Evolutionary conservation across 352 stramenopile genomes (phyloP), one percentile per base, ranked within the genome.

Genomic region (Phytopythium vexans): DNA sequence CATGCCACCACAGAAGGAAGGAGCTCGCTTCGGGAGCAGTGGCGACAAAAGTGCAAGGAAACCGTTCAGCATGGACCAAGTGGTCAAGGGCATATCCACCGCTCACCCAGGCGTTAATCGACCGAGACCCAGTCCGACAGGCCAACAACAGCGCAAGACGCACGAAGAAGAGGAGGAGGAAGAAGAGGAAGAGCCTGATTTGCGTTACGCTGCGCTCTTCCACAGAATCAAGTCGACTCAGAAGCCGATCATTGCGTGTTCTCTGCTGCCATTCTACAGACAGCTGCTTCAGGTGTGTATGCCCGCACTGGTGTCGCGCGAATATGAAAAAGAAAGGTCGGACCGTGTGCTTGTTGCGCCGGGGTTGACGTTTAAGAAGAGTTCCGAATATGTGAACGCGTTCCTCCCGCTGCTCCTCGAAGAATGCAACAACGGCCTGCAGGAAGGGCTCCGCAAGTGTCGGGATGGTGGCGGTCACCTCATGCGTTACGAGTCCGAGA

Each of bases 191-290:
- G 70, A 84, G 52, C 50, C 59, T 11, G 63, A 68, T 44, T 49
- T 79, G 32, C 78, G 74, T 11, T 81, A 88, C 31, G 79, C 84
- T 8, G 68, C 74, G 7, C 62, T 91, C 3, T 92, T 92, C 35
- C 71, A 89, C 56, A 82, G 86, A 34, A 94, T 95, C 56, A 92
- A 92, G 48, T 78, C 74, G 16, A 90, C 82, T 14, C 77, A 86
- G 47, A 93, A 90, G 36, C 68, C 82, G 1, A 81, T 90, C 41
- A 64, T 78, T 5, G 64, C 67, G 12, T 89, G 76, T 42, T 93
- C 86, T 10, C 40, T 94, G 37, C 60, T 87, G 27, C 86, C 86
- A 40, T 95, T 95, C 68, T 95, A 92, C 53, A 74, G 84, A 0
- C 72, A 94, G 15, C 48, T 95, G 32, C 56, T 94, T 39, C 81